phyloP scores from a whole-genome alignment of 495 filamentous ascomycete species.

The Tuber umbilicatum region DNA sequence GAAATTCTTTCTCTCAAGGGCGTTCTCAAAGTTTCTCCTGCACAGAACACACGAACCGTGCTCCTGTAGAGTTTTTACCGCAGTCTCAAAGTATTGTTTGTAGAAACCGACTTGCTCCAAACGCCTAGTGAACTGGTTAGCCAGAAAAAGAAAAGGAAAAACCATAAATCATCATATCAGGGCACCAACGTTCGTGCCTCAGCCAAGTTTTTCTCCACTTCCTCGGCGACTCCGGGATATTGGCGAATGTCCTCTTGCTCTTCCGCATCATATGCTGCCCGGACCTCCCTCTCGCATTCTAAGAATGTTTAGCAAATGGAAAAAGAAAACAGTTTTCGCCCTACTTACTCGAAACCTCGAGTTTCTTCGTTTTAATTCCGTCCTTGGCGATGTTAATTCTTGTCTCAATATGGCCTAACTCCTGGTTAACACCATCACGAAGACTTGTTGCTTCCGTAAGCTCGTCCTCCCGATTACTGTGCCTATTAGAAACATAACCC shows the following conservation, averaged over 20 bases:
- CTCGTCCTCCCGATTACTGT: slow-evolving; percentile 38
- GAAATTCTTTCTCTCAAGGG: slow-evolving; percentile 30
- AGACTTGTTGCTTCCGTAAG: slow-evolving; percentile 57
- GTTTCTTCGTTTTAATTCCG: slow-evolving; percentile 56
- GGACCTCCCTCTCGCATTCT: slow-evolving; percentile 35
- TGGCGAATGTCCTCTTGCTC: slow-evolving; percentile 27
- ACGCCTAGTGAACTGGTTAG: slow-evolving; percentile 19
- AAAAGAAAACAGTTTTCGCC: neutral
- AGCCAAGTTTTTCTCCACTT: slow-evolving; percentile 41
- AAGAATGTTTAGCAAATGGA: slow-evolving; percentile 4
- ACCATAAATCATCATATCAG: slow-evolving; percentile 18
- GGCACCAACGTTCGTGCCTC: slow-evolving; percentile 25
- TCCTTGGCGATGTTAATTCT: slow-evolving; percentile 61
- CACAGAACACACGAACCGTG: slow-evolving; percentile 36
- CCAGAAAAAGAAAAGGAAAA: neutral
- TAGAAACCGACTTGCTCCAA: slow-evolving; percentile 31
- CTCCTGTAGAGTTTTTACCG: slow-evolving; percentile 23
- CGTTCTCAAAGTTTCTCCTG: slow-evolving; percentile 27
- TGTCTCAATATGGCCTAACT: slow-evolving; percentile 70
- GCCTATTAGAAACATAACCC: neutral
- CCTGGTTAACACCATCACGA: slow-evolving; percentile 61
- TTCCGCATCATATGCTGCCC: slow-evolving; percentile 30
- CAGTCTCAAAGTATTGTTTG: slow-evolving; percentile 30
- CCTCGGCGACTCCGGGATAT: slow-evolving; percentile 32
- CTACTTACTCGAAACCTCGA: slow-evolving; percentile 52